Base-by-base conservation (phyloP, 306 rosid species). In the Rubus parviflorus region DNA sequence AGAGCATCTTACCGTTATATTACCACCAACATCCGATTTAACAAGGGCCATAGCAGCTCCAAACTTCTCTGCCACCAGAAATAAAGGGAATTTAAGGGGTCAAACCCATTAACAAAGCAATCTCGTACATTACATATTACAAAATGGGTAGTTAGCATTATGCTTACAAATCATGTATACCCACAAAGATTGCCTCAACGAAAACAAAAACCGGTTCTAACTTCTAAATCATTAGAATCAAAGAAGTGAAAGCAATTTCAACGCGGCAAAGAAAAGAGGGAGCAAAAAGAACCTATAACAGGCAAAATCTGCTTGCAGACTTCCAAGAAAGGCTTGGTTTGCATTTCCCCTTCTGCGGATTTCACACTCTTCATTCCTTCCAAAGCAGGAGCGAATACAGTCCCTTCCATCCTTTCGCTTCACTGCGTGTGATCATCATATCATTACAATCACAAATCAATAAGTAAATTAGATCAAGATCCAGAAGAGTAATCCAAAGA, bases 1-100 rank as follows among this genome's bases (percentile, higher is more conserved):
- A 2, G 57, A 25, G 52, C 23, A 64, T 47, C 89, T 30, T 82
- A 96, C 99, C 83, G 94, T 12, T 72, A 96, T 84, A 83, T 96
- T 93, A 37, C 98, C 98, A 64, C 98, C 97, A n/a, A 93, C 75
- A 79, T 93, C 98, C 71, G 86, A 51, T 77, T 91, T 93, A 69
- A 91, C 96, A 79, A 93, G 97, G 75, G 88, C 10, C 99, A 96
- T 91, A 68, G 99, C 89, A 82, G 99, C 94, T 87, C 99, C 99
- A 81, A 96, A 96, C 84, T 91, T 96, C 19, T 92, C 97, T 95
- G 88, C 77, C 85, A 82, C 12, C 68, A 81, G 10, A 83, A 87
- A 76, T 13, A 13, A 0, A 41, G 16, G 15, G 9, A 79, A 17
- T 35, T 68, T 8, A 83, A 56, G 40, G 77, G 76, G 30, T 56